phyloP scores from a whole-genome alignment of 345 rosid genomes.

The Rhodomyrtus tomentosa region DNA sequence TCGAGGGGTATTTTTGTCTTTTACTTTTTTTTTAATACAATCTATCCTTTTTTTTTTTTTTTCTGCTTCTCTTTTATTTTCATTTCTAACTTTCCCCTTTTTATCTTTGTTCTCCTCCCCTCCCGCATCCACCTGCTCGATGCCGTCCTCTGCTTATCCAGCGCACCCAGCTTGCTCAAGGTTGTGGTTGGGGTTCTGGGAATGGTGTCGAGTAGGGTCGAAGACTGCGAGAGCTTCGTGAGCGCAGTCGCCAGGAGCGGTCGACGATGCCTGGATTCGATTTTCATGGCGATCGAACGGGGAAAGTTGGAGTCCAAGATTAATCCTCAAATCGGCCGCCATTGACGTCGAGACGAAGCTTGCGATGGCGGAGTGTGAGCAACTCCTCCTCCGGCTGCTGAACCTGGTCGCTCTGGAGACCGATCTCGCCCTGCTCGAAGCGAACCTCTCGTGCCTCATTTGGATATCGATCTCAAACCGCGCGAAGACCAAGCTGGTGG shows the following conservation, averaged over 20 bases:
- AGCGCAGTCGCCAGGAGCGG: conserved; percentile 20
- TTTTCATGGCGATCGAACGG: conserved; percentile 32
- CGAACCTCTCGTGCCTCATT: conserved; percentile 43
- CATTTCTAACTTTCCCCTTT: no score
- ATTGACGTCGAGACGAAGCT: conserved; percentile 38
- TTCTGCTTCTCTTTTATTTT: no score
- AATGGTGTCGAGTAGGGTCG: conserved; percentile 18
- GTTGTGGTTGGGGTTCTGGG: conserved; percentile 34
- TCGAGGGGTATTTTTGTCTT: no score
- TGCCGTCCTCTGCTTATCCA: no score
- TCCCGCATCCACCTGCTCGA: no score
- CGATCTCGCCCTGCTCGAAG: conserved; percentile 39
- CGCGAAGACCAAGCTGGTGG: conserved; percentile 30
- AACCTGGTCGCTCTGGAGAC: conserved; percentile 23
- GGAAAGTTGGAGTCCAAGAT: conserved; percentile 38
- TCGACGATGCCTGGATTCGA: conserved; percentile 25
- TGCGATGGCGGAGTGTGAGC: conserved; percentile 44
- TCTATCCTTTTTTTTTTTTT: no score
- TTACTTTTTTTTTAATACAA: no score
- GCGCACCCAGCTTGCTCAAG: no score
- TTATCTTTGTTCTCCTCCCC: no score
- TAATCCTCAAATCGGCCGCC: conserved; percentile 48
- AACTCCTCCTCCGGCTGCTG: conserved; percentile 28
- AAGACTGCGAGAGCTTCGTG: conserved; percentile 23
- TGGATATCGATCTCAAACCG: conserved; percentile 42